Conservation (phyloP, 1,284 basidiomycete genomes). For the Chalciporus sp. region DNA sequence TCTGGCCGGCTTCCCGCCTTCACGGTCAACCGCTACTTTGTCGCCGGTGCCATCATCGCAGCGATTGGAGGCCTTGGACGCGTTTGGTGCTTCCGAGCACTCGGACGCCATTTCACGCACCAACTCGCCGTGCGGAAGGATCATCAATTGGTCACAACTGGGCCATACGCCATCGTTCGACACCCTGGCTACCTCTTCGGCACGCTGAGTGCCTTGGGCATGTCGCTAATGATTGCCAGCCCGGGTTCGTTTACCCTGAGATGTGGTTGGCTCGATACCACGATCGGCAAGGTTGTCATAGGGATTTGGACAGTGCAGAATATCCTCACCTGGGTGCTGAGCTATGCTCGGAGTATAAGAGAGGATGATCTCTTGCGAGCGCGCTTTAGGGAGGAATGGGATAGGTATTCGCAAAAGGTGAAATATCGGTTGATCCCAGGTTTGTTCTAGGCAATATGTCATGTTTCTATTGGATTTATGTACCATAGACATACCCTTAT, state of each 20-base stretch:
- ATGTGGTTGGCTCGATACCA: constrained; percentile 31
- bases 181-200: constrained; percentile 34
- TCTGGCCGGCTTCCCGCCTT: constrained; percentile 19
- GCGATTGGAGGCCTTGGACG: constrained; percentile 27
- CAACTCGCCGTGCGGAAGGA: constrained; percentile 29
- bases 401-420: constrained; percentile 22
- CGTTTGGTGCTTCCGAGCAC: constrained; percentile 29
- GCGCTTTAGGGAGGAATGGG: constrained; percentile 24
- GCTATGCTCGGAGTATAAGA: constrained; percentile 13
- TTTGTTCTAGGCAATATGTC: constrained; percentile 16
- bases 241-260: constrained; percentile 25
- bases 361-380: constrained; percentile 24
- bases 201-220: constrained; percentile 21
- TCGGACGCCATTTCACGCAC: constrained; percentile 36
- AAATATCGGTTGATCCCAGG: constrained; percentile 30
- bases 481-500: neutral
- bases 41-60: constrained; percentile 21
- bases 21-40: constrained; percentile 12
- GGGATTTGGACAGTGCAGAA: constrained; percentile 22
- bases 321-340: constrained; percentile 18
- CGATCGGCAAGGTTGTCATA: constrained; percentile 16
- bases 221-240: constrained; percentile 31
- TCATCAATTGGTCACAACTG: constrained; percentile 32
- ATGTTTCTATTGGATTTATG: neutral
- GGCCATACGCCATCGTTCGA: constrained; percentile 35